Conservation (phyloP, 2,329 filamentous ascomycete genomes). For the Zelopaecilomyces penicillatus region DNA sequence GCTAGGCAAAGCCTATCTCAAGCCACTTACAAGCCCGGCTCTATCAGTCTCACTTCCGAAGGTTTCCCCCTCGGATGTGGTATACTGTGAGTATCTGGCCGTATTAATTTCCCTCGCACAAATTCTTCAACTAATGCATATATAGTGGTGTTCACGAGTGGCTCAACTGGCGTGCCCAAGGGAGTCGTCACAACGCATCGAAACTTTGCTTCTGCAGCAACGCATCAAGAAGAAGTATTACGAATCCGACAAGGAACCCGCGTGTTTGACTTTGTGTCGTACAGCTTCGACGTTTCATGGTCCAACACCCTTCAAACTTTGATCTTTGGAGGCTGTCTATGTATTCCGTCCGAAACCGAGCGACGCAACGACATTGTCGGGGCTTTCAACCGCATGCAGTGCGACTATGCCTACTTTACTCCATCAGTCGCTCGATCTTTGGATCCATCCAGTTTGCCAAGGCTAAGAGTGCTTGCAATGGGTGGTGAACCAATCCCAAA, state of each 20-base stretch:
- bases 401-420: background rate
- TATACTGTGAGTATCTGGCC: constrained; percentile 2
- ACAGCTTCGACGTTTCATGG: constrained; percentile 14
- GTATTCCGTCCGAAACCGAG: constrained; percentile 11
- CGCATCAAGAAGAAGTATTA: constrained; percentile 7
- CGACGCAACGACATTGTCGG: background rate
- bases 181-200: constrained; percentile 31
- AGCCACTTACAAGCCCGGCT: background rate
- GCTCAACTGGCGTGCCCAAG: constrained; percentile 42
- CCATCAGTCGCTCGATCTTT: background rate
- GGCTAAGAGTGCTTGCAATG: constrained; percentile 3
- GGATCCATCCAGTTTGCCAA: background rate
- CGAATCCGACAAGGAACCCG: constrained; percentile 6
- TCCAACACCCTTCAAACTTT: constrained; percentile 13
- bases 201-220: constrained; percentile 9
- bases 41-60: constrained; percentile 3
- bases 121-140: background rate
- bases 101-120: background rate
- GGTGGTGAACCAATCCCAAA: background rate
- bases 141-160: constrained; percentile 43
- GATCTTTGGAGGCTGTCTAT: constrained; percentile 13
- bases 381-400: background rate
- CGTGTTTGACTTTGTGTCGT: constrained; percentile 12
- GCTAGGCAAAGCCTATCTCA: background rate
- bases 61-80: constrained; percentile 6